These are phyloP conservation scores for Hevea brasiliensis DNA, from an alignment of 345 rosid genomes.

Conservation along the genomic window DNA sequence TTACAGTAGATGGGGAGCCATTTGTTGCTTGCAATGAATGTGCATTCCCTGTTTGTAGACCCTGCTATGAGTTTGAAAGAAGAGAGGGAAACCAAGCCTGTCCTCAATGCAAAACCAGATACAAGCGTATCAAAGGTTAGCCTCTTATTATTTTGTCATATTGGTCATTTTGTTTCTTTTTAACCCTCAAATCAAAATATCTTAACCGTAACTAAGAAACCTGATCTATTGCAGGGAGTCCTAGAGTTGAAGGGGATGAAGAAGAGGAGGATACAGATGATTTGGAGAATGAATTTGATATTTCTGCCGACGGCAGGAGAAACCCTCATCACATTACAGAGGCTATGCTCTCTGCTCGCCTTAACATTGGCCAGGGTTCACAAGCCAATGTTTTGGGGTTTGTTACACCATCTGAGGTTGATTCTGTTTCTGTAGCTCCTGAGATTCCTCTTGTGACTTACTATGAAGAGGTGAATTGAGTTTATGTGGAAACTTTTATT, in stretches of 20 bases:
- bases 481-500: neutral
- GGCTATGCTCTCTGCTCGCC: constrained; percentile 47
- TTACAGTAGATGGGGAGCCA: constrained; percentile 67
- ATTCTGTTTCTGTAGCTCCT: constrained; percentile 50
- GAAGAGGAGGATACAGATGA: constrained; percentile 72
- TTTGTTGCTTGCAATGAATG: constrained; percentile 97
- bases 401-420: constrained; percentile 46
- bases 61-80: constrained; percentile 90
- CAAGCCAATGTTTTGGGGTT: constrained; percentile 32
- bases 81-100: constrained; percentile 91
- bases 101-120: constrained; percentile 92
- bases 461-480: constrained; percentile 58
- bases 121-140: constrained; percentile 80
- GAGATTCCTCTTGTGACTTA: constrained; percentile 72
- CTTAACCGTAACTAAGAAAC: constrained; percentile 4
- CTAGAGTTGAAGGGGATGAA: constrained; percentile 68
- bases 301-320: constrained; percentile 27
- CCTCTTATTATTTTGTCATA: neutral
- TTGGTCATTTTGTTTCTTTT: neutral
- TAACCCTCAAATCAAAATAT: neutral
- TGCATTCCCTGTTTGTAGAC: constrained; percentile 93
- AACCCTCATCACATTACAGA: constrained; percentile 51
- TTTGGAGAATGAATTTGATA: constrained; percentile 59
- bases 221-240: constrained; percentile 46
- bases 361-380: constrained; percentile 45